These are phyloP conservation scores for Apiospora phragmitis DNA, from an alignment of 2,329 filamentous ascomycete species.

Conservation along the genomic window DNA sequence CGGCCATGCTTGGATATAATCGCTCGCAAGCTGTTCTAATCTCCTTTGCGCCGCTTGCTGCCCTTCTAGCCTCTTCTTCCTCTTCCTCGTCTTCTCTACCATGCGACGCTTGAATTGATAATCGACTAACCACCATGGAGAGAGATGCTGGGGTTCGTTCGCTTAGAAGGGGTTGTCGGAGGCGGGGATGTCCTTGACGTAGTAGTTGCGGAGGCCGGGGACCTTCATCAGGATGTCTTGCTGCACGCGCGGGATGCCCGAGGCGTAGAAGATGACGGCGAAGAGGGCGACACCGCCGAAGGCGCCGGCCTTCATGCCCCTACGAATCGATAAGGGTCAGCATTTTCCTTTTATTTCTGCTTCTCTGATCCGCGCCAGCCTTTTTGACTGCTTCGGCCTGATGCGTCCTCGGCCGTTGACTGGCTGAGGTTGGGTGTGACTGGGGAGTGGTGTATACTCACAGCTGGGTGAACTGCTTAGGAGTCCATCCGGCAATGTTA, in stretches of 20 bases:
- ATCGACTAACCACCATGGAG: neutral
- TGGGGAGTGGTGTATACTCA: slow-evolving; percentile 41
- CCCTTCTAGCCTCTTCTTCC: neutral
- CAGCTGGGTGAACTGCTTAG: slow-evolving; percentile 48
- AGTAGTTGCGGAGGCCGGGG: slow-evolving; percentile 53
- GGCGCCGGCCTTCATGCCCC: slow-evolving; percentile 51
- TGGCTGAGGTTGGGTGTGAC: neutral
- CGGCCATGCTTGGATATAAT: slow-evolving; percentile 6
- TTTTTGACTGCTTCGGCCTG: neutral
- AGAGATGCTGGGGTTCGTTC: slow-evolving; percentile 31
- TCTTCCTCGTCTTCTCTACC: slow-evolving; percentile 6
- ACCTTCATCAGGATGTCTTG: slow-evolving; percentile 62
- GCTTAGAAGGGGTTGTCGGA: slow-evolving; percentile 50
- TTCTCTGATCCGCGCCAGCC: neutral
- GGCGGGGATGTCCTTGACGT: slow-evolving; percentile 54
- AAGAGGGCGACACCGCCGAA: slow-evolving; percentile 60
- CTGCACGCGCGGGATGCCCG: slow-evolving; percentile 62
- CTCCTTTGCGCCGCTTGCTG: neutral
- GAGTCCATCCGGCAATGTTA: slow-evolving; percentile 54
- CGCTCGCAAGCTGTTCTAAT: neutral
- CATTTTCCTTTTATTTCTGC: neutral
- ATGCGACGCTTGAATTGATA: neutral
- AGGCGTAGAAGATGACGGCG: slow-evolving; percentile 60
- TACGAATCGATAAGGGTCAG: slow-evolving; percentile 27
- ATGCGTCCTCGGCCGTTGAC: neutral